These are phyloP conservation scores for Boletellus deceptivus DNA, from an alignment of 1,284 basidiomycete species.

Conservation along the genomic window DNA sequence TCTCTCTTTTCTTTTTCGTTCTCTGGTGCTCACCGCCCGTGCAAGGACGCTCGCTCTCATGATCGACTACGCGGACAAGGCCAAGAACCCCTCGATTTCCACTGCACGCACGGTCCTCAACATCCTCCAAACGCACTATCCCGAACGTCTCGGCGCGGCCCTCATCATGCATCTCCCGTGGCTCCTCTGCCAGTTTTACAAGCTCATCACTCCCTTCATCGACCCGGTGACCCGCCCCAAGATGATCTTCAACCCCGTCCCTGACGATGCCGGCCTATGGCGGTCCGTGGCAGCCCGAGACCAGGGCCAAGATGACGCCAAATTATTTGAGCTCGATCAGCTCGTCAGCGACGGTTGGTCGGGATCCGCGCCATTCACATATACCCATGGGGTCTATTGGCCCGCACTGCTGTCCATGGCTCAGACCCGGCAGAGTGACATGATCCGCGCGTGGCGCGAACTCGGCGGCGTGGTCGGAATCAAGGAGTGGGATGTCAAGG, in stretches of 20 bases:
- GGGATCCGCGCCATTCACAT: conserved; percentile 61
- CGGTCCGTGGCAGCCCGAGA: conserved; percentile 20
- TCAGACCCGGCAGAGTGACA: conserved; percentile 46
- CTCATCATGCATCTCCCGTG: conserved; percentile 84
- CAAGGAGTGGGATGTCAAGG: conserved; percentile 62
- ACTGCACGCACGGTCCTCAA: conserved; percentile 64
- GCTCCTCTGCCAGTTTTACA: conserved; percentile 79
- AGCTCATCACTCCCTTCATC: conserved; percentile 77
- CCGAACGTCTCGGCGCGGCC: conserved; percentile 87
- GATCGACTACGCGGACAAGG: conserved; percentile 80
- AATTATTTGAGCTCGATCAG: conserved; percentile 55
- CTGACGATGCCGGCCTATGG: conserved; percentile 24
- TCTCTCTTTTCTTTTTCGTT: no score
- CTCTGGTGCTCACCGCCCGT: background rate
- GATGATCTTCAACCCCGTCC: conserved; percentile 64
- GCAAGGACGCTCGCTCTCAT: conserved; percentile 67
- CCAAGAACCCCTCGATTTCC: conserved; percentile 69
- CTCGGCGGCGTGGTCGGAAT: conserved; percentile 65
- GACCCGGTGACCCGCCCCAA: conserved; percentile 77
- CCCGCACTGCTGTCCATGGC: conserved; percentile 57
- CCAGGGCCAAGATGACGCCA: conserved; percentile 40
- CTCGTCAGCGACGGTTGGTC: conserved; percentile 62
- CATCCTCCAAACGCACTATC: conserved; percentile 88
- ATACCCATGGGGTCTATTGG: conserved; percentile 76
- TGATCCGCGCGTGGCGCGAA: conserved; percentile 60